Evolutionary conservation across 352 stramenopile species (phyloP).

Genomic region (Pythium aphanidermatum): DNA sequence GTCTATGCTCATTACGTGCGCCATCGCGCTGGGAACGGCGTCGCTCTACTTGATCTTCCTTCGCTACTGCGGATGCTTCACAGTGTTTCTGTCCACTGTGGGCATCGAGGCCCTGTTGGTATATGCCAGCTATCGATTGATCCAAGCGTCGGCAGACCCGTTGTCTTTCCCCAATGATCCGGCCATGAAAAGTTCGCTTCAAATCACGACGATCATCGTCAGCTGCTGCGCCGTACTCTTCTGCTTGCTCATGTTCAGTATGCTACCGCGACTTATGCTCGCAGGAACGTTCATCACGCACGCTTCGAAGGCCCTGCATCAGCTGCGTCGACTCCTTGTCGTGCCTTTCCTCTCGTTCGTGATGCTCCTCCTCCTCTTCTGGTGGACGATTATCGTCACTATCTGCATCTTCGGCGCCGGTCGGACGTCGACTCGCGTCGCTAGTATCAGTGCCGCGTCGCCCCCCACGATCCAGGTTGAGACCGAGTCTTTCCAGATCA

Average conservation of each 20-base stretch:
- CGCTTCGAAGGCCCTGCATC: slow-evolving; percentile 50
- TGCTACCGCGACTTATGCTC: slow-evolving; percentile 58
- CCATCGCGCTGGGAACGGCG: slow-evolving; percentile 48
- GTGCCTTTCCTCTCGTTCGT: slow-evolving; percentile 65
- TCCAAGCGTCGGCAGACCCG: slow-evolving; percentile 43
- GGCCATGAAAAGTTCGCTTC: slow-evolving; percentile 59
- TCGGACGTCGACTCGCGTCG: slow-evolving; percentile 47
- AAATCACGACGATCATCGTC: slow-evolving; percentile 50
- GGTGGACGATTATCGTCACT: slow-evolving; percentile 65
- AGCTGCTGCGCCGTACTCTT: slow-evolving; percentile 62
- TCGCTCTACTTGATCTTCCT: slow-evolving; percentile 62
- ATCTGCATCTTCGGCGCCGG: slow-evolving; percentile 73
- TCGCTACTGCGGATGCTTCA: slow-evolving; percentile 68
- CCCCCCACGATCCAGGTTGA: slow-evolving; percentile 46
- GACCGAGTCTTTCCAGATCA: slow-evolving; percentile 64
- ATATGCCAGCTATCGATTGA: slow-evolving; percentile 55
- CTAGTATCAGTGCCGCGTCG: slow-evolving; percentile 40
- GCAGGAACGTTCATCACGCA: slow-evolving; percentile 76
- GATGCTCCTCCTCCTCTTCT: slow-evolving; percentile 63
- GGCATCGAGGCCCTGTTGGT: slow-evolving; percentile 55
- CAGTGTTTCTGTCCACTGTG: slow-evolving; percentile 56
- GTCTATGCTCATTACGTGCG: slow-evolving; percentile 53
- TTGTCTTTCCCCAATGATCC: slow-evolving; percentile 50
- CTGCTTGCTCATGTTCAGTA: slow-evolving; percentile 50
- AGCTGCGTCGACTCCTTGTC: slow-evolving; percentile 61